These are phyloP conservation scores for Blastobotrys elegans DNA, from an alignment of 1,139 yeast species.

Conservation along the genomic window DNA sequence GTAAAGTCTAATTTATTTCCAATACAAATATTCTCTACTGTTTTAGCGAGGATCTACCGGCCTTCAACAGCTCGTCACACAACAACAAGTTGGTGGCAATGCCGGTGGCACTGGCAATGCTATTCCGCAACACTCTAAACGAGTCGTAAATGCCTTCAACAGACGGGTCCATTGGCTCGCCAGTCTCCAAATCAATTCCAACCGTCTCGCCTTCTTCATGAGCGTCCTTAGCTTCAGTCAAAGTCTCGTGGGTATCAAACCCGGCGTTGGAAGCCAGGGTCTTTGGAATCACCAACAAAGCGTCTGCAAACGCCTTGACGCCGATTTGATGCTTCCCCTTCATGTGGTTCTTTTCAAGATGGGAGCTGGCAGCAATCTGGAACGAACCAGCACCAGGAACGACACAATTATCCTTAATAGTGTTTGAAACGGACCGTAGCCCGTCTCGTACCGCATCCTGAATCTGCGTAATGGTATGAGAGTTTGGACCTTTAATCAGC, in stretches of 20 bases:
- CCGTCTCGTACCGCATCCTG: constrained; percentile 98
- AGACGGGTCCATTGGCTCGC: constrained; percentile 95
- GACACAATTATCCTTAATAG: constrained; percentile 74
- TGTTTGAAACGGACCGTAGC: constrained; percentile 88
- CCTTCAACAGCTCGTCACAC: constrained; percentile 94
- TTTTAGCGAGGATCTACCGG: constrained; percentile 88
- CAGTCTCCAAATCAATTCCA: constrained; percentile 85
- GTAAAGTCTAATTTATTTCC: too few relatives aligned
- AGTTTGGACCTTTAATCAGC: constrained; percentile 88
- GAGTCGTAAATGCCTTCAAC: constrained; percentile 97
- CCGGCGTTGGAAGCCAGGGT: constrained; percentile 92
- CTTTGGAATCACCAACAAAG: constrained; percentile 85
- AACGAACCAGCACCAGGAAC: constrained; percentile 98
- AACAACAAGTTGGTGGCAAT: constrained; percentile 87
- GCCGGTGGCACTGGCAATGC: constrained; percentile 87
- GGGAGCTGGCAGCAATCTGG: constrained; percentile 74
- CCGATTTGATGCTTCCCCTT: constrained; percentile 91
- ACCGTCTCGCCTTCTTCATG: constrained; percentile 74
- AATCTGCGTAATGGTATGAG: constrained; percentile 82
- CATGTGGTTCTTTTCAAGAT: constrained; percentile 48
- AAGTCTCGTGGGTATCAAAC: constrained; percentile 83
- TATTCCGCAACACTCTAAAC: constrained; percentile 87
- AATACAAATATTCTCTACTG: too few relatives aligned
- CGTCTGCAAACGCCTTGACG: constrained; percentile 88
- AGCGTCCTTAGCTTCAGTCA: constrained; percentile 88